Evolutionary conservation across 495 filamentous ascomycete genomes (phyloP).

Genomic region (Aspergillus egyptiacus): DNA sequence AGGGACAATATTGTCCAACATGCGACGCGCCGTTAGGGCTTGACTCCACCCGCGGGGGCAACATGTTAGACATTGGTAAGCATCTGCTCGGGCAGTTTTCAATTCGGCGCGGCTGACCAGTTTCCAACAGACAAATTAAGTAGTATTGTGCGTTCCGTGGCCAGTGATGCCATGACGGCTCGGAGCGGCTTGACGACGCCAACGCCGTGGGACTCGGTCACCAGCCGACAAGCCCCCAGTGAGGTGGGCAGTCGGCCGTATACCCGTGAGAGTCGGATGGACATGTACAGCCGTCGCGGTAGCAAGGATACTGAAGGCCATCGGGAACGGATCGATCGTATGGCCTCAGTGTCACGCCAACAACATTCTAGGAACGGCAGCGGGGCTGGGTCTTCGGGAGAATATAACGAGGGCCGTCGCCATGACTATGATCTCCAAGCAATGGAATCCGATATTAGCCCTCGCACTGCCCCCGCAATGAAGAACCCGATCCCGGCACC

Average conservation of each 20-base stretch:
- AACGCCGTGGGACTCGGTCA: slow-evolving; percentile 54
- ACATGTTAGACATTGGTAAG: slow-evolving; percentile 90
- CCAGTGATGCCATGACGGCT: slow-evolving; percentile 52
- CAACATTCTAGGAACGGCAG: slow-evolving; percentile 66
- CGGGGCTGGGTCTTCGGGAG: slow-evolving; percentile 64
- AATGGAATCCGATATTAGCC: slow-evolving; percentile 82
- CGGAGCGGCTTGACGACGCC: slow-evolving; percentile 50
- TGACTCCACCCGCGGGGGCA: slow-evolving; percentile 92
- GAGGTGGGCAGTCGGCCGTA: slow-evolving; percentile 36
- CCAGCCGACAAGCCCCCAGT: slow-evolving; percentile 42
- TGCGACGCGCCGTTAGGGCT: slow-evolving; percentile 90
- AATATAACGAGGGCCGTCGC: slow-evolving; percentile 69
- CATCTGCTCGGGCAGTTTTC: neutral
- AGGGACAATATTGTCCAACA: slow-evolving; percentile 90
- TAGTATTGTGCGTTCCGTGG: slow-evolving; percentile 83
- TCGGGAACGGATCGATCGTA: slow-evolving; percentile 55
- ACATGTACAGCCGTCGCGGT: slow-evolving; percentile 45
- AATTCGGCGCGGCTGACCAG: slow-evolving; percentile 5
- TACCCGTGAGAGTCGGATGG: slow-evolving; percentile 33
- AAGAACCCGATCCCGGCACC: slow-evolving; percentile 91
- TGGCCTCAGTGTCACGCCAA: slow-evolving; percentile 47
- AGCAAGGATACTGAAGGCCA: slow-evolving; percentile 51
- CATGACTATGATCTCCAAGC: slow-evolving; percentile 96
- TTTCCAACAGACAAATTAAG: slow-evolving; percentile 80
- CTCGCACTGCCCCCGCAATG: slow-evolving; percentile 53